A percentile compares a stretch with the other conserved stretches of the same genome.
phyloP scores from a whole-genome alignment of 345 rosid species.

The thale cress (Arabidopsis thaliana) region TAIR10.1 NC_003070.9:9088501-9089000 shows the following conservation, averaged over 20 bases:
- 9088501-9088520: conserved; percentile 68
- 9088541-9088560: not conserved
- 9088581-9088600: conserved; percentile 52
- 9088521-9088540: not conserved
- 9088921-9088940: conserved; percentile 8
- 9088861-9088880: conserved; percentile 72
- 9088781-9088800: not conserved
- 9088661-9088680: conserved; percentile 49
- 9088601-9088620: conserved; percentile 60
- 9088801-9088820: conserved; percentile 23
- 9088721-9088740: conserved; percentile 68
- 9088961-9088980: not conserved
- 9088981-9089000: conserved; percentile 6
- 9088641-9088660: conserved; percentile 65
- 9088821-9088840: conserved; percentile 47
- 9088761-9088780: conserved; percentile 8
- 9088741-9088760: conserved; percentile 32
- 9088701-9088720: conserved; percentile 50
- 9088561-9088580: not conserved
- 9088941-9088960: not conserved
- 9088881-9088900: conserved; percentile 52
- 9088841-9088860: conserved; percentile 68
- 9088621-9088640: conserved; percentile 57
- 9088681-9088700: conserved; percentile 53
- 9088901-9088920: conserved; percentile 39